A percentile compares a stretch with the other conserved stretches of the same genome.
phyloP scores from a whole-genome alignment of 768 basidiomycete species.

The Tephrocybe sp. region DNA sequence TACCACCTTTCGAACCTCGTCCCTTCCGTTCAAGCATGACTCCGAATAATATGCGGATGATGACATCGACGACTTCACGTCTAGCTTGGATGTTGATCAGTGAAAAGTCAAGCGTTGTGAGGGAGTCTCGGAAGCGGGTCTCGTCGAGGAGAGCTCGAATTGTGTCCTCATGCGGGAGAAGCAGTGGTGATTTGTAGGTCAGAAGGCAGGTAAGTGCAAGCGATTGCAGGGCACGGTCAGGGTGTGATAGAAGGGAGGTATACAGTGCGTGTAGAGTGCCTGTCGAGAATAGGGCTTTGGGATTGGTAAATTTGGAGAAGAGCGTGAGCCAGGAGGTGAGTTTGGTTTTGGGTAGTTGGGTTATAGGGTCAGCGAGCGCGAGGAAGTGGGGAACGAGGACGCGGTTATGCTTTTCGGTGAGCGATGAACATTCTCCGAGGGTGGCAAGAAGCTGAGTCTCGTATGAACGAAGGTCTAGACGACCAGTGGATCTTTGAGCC shows the following conservation, averaged over 20 bases:
- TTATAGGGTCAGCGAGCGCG: slow-evolving; percentile 36
- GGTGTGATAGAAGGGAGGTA: slow-evolving; percentile 74
- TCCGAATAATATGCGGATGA: slow-evolving; percentile 82
- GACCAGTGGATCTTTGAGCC: slow-evolving; percentile 37
- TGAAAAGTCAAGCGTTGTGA: slow-evolving; percentile 68
- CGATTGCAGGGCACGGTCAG: slow-evolving; percentile 75
- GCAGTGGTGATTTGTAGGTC: slow-evolving; percentile 71
- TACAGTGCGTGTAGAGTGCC: slow-evolving; percentile 66
- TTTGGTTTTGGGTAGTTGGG: slow-evolving; percentile 54
- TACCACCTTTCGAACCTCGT: slow-evolving; percentile 48
- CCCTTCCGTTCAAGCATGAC: slow-evolving; percentile 81
- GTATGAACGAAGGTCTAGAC: slow-evolving; percentile 74
- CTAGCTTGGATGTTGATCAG: slow-evolving; percentile 54
- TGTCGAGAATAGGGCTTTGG: slow-evolving; percentile 79
- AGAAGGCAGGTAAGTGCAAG: slow-evolving; percentile 76
- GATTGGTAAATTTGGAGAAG: slow-evolving; percentile 88
- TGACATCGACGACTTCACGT: slow-evolving; percentile 60
- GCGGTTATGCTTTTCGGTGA: slow-evolving; percentile 86
- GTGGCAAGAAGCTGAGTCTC: slow-evolving; percentile 76
- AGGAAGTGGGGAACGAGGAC: slow-evolving; percentile 88
- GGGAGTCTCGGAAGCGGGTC: slow-evolving; percentile 84
- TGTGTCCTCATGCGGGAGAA: slow-evolving; percentile 57
- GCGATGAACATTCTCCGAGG: slow-evolving; percentile 61
- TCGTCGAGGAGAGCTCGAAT: slow-evolving; percentile 77
- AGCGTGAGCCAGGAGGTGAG: slow-evolving; percentile 78